phyloP scores from a whole-genome alignment of 176 grass and related monocot species.

The Tuctoria greenei region DNA sequence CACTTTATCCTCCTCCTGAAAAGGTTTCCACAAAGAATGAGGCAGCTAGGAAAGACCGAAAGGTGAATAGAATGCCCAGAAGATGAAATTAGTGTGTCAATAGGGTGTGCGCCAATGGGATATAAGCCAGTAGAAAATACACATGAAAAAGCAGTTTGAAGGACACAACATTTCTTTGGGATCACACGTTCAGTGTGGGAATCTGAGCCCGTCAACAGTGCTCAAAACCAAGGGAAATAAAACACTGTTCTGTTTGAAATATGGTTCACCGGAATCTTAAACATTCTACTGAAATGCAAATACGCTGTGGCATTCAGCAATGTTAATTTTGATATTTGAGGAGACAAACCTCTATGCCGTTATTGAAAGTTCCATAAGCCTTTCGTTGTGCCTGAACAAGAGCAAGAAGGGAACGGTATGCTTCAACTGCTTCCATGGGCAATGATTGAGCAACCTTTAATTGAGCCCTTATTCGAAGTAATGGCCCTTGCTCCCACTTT shows the following conservation, averaged over 20 bases:
- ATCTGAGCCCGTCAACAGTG: not conserved
- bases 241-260: not conserved
- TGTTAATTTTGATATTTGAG: slow-evolving; percentile 13
- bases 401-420: slow-evolving; percentile 78
- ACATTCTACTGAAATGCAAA: not conserved
- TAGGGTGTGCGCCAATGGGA: not conserved
- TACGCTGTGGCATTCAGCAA: not conserved
- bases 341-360: slow-evolving; percentile 61
- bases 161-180: slow-evolving; percentile 5
- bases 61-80: not conserved
- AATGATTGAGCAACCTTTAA: slow-evolving; percentile 76
- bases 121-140: not conserved
- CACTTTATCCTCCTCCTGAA: slow-evolving; percentile 63
- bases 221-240: slow-evolving; percentile 12
- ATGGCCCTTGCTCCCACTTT: slow-evolving; percentile 94
- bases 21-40: slow-evolving; percentile 32
- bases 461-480: slow-evolving; percentile 87
- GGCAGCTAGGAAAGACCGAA: slow-evolving; percentile 1
- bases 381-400: slow-evolving; percentile 96
- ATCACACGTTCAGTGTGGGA: not conserved
- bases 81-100: slow-evolving; percentile 10
- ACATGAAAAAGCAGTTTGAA: slow-evolving; percentile 7
- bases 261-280: slow-evolving; percentile 3
- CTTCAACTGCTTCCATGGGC: slow-evolving; percentile 78
- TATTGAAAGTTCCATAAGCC: slow-evolving; percentile 62